Evolutionary conservation across 2,329 filamentous ascomycete species (phyloP), one percentile per base, ranked within the genome.

Genomic region (Aspergillus novofumigatus): DNA sequence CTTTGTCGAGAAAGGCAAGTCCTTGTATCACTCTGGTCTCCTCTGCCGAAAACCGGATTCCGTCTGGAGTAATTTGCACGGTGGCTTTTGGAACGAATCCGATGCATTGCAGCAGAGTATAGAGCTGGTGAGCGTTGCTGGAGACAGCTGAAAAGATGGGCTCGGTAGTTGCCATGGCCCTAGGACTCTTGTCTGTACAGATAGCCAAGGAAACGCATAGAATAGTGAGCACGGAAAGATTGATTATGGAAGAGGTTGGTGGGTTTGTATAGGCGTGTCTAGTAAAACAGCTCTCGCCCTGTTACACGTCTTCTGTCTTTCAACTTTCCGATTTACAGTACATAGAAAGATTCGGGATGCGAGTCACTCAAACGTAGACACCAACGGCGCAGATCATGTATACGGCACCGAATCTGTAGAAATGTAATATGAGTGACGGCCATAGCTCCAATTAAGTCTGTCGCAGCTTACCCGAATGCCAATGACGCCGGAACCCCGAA

Each of bases 361-460:
- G 61, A 60, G 63, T 67, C 60, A 60, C 52, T 78, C 85, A 99
- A 75, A 99, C 91, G 86, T 99, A 97, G 72, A 99, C 94, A 74
- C 94, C 94, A 73, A 94, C 94, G 59, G 92, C 94, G 78, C 94
- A 99, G 78, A 99, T 97, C 89, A 97, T 96, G 79, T 94, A 97
- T 49, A 99, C 92, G 52, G 93, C 88, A 67, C 94, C 94, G 75
- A 96, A 90, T 52, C 93, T 97, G 70, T 26, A 62, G 44, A 59
- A 32, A 56, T 47, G 49, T 17, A 10, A 35, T 21, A 53, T 63
- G 57, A 65, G 45, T 59, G 48, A 49, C 21, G 41, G 20, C 47
- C 45, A 47, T 48, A 26, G 48, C 38, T 50, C 45, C 25, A 54
- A 57, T 51, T 51, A 44, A 50, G 5, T n/a, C 51, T 53, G 49